Evolutionary conservation across 768 basidiomycete species (phyloP), one percentile per base, ranked within the genome.

Genomic region (Rhodosporidiobolus odoratus): DNA sequence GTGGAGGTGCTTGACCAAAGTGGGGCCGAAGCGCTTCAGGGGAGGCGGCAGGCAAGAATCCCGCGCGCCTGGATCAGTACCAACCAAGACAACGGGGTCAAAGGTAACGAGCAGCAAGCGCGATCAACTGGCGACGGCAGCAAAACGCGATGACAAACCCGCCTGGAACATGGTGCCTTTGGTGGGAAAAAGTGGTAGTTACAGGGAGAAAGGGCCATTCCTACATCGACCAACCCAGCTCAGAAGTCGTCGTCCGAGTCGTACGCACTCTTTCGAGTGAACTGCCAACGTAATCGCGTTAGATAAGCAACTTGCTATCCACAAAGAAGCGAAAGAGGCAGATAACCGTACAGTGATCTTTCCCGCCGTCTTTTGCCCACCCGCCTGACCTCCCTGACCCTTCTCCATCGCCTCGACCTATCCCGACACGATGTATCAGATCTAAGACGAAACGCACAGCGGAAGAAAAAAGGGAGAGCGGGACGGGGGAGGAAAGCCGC

Each of bases 201-300:
- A 45, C 13, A 45, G 23, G 12, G 25, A 52, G 50, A 25, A 27
- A 5, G 50, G 9, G 25, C 25, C 16, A n/a, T n/a, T n/a, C n/a
- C n/a, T n/a, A n/a, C n/a, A n/a, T n/a, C n/a, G n/a, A n/a, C n/a
- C n/a, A n/a, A n/a, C n/a, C n/a, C n/a, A n/a, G n/a, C n/a, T 57
- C 35, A 79, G 59, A 79, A 74, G 65, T 78, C 78, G 71, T 82
- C 53, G 84, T 89, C 88, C 66, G 87, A 84, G 57, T 88, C 86
- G 74, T 88, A 79, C 17, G 84, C 79, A 66, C 86, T 87, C 78
- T 84, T 86, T 79, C 87, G 82, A 25, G 58, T 70, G 74, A 87
- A 84, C 78, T 88, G 86, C 78, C 0, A 17, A 1, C 21, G 13
- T 3, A 0, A 27, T 45, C 4, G 8, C 50, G 41, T 2, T 45